Conservation (phyloP, 257 asterid species). For the Nemophila menziesii region DNA sequence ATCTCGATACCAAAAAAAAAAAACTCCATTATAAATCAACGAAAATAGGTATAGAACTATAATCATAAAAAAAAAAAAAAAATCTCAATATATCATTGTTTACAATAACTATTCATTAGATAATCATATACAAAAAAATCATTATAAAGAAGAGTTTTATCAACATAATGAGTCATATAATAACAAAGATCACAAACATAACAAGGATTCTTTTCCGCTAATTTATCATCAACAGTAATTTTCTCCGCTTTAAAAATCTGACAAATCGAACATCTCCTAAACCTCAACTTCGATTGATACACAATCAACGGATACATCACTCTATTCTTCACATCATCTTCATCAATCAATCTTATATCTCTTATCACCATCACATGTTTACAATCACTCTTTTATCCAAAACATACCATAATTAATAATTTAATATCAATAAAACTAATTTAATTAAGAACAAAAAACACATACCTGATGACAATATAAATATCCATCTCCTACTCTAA, state of each 20-base stretch:
- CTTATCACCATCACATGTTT: slow-evolving; percentile 62
- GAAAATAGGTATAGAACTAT: no score
- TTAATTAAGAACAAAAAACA: no score
- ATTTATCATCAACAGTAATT: slow-evolving; percentile 78
- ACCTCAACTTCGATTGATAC: slow-evolving; percentile 33
- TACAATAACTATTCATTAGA: slow-evolving; percentile 28
- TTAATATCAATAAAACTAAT: no score
- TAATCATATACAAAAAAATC: slow-evolving; percentile 71
- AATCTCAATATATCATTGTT: neutral
- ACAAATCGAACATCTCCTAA: slow-evolving; percentile 73
- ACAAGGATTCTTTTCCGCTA: slow-evolving; percentile 73
- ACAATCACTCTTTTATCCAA: slow-evolving; percentile 55
- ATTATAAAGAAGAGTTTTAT: slow-evolving; percentile 50
- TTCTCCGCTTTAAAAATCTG: slow-evolving; percentile 62
- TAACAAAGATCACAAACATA: slow-evolving; percentile 81
- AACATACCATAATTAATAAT: neutral
- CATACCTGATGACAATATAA: neutral
- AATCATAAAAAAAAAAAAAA: no score
- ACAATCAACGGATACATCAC: slow-evolving; percentile 59
- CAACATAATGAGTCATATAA: slow-evolving; percentile 79
- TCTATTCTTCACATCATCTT: slow-evolving; percentile 72
- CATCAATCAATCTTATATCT: slow-evolving; percentile 73
- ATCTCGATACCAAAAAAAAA: no score
- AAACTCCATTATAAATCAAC: no score
- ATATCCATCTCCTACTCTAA: no score